These are phyloP conservation scores for Chenopodium berlandieri DNA, from an alignment of 148 eudicot genomes.

Conservation along the genomic window DNA sequence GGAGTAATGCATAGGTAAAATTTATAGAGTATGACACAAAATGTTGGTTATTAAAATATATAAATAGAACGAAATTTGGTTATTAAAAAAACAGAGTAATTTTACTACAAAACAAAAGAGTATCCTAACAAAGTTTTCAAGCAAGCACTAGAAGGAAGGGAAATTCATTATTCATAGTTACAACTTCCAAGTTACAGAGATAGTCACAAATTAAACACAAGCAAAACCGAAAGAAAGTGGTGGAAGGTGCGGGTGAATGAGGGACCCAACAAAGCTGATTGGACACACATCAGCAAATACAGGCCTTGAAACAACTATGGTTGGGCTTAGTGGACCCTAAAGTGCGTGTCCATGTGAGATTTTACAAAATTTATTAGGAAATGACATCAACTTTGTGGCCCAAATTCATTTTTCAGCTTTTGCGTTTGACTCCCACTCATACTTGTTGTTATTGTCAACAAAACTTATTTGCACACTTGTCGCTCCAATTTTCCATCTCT, in stretches of 20 bases:
- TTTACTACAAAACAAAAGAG: no score
- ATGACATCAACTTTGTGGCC: conserved; percentile 1
- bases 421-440: background rate
- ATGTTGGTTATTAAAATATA: no score
- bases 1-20: no score
- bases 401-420: background rate
- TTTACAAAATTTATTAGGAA: background rate
- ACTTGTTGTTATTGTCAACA: background rate
- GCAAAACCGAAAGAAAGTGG: background rate
- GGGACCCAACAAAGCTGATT: conserved; percentile 1
- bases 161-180: no score
- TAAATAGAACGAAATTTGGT: no score
- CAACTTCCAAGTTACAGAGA: no score
- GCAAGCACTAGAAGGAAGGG: no score
- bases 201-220: background rate
- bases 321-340: background rate
- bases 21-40: no score
- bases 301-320: background rate
- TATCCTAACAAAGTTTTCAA: no score
- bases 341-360: background rate
- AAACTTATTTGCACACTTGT: background rate
- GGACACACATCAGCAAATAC: conserved; percentile 3
- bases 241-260: background rate
- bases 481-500: background rate
- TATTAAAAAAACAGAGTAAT: no score